Conservation (phyloP, 805 yeast species). For the Spathaspora girioi region DNA sequence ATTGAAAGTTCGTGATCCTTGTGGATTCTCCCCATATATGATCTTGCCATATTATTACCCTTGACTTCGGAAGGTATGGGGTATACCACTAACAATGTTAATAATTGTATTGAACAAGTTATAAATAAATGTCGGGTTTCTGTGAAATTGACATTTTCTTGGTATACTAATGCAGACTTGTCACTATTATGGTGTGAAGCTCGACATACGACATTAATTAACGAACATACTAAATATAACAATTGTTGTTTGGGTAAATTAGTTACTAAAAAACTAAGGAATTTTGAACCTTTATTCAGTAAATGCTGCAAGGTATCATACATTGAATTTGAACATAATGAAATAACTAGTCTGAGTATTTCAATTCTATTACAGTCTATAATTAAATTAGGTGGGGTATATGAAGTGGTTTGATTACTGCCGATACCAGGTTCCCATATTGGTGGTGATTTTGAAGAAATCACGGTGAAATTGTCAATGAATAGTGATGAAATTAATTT, state of each 20-base stretch:
- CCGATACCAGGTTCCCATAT: constrained; percentile 90
- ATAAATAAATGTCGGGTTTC: constrained; percentile 47
- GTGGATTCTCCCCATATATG: constrained; percentile 49
- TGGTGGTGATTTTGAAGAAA: constrained; percentile 16
- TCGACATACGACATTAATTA: constrained; percentile 61
- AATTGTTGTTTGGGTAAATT: constrained; percentile 46
- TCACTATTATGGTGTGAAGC: constrained; percentile 35
- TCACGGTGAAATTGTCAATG: constrained; percentile 50
- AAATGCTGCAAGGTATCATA: constrained; percentile 44
- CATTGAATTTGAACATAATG: constrained; percentile 58
- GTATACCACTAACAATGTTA: constrained; percentile 59
- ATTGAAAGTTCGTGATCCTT: constrained; percentile 53
- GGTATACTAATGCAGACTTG: constrained; percentile 44
- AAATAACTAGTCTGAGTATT: constrained; percentile 55
- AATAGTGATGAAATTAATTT: constrained; percentile 47
- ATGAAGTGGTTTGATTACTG: constrained; percentile 21
- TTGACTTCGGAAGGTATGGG: constrained; percentile 44
- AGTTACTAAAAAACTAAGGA: constrained; percentile 52
- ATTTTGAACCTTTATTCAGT: constrained; percentile 55
- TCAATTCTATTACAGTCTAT: constrained; percentile 67
- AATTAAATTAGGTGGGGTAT: constrained; percentile 20
- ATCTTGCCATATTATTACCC: constrained; percentile 42
- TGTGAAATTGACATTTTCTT: constrained; percentile 21
- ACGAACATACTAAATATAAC: constrained; percentile 59
- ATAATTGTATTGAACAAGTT: constrained; percentile 56